A percentile compares a stretch with the other conserved stretches of the same genome.
phyloP scores from a whole-genome alignment of 176 grass and related monocot species.

The Hordeum marinum region DNA sequence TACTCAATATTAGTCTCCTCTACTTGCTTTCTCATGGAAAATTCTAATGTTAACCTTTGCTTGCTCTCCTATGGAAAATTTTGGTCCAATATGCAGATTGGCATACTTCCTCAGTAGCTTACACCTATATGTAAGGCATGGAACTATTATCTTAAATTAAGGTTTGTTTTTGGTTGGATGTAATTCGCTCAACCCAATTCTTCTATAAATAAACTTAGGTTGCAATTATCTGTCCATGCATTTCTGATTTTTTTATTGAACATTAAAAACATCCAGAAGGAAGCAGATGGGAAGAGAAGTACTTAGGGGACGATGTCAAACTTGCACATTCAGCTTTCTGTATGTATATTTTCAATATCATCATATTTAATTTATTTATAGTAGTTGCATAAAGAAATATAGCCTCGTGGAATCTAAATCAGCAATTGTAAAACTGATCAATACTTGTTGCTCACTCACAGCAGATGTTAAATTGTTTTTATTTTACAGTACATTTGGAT shows the following conservation, averaged over 20 bases:
- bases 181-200: not conserved
- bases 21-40: not conserved
- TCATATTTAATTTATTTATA: too few relatives aligned
- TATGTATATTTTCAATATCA: too few relatives aligned
- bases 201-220: not conserved
- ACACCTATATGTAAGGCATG: constrained; percentile 29
- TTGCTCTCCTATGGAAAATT: not conserved
- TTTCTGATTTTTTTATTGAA: constrained; percentile 4
- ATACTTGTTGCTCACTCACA: too few relatives aligned
- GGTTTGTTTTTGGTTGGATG: not conserved
- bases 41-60: too few relatives aligned
- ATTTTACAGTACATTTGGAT: too few relatives aligned
- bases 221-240: not conserved
- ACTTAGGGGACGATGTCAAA: not conserved
- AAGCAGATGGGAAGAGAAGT: not conserved
- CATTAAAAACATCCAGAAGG: constrained; percentile 17
- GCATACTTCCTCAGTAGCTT: constrained; percentile 59
- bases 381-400: too few relatives aligned
- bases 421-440: too few relatives aligned
- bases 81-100: constrained; percentile 23
- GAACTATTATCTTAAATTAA: not conserved
- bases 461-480: too few relatives aligned
- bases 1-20: not conserved
- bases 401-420: too few relatives aligned
- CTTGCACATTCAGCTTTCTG: too few relatives aligned